phyloP scores from a whole-genome alignment of 805 yeast genomes.

The Vanderwaltozyma tropicalis region DNA sequence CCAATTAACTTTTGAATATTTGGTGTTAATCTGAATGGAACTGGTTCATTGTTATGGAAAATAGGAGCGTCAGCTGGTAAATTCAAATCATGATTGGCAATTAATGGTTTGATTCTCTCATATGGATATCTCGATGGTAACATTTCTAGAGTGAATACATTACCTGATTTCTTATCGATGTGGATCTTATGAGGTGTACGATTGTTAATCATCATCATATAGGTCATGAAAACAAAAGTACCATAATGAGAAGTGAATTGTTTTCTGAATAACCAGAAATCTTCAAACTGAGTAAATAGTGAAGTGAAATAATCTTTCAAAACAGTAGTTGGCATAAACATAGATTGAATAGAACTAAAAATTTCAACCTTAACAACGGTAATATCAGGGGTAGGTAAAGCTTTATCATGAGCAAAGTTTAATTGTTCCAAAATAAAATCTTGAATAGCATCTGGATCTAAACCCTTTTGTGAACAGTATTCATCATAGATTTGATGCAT shows the following conservation, averaged over 20 bases:
- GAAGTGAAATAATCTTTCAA: slow-evolving; percentile 67
- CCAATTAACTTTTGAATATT: slow-evolving; percentile 91
- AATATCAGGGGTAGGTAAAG: slow-evolving; percentile 86
- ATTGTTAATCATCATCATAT: slow-evolving; percentile 85
- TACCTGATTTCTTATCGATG: slow-evolving; percentile 71
- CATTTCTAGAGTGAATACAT: slow-evolving; percentile 92
- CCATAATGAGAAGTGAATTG: slow-evolving; percentile 94
- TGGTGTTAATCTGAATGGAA: slow-evolving; percentile 94
- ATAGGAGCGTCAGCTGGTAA: slow-evolving; percentile 51
- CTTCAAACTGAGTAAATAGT: slow-evolving; percentile 70
- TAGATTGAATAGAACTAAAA: slow-evolving; percentile 76
- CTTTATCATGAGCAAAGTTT: slow-evolving; percentile 87
- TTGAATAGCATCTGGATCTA: slow-evolving; percentile 81
- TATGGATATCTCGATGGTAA: slow-evolving; percentile 71
- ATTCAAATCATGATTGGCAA: slow-evolving; percentile 29
- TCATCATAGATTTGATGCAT: slow-evolving; percentile 82
- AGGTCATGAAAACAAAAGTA: slow-evolving; percentile 81
- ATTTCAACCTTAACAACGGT: slow-evolving; percentile 86
- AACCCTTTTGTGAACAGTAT: slow-evolving; percentile 61
- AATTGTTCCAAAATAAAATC: slow-evolving; percentile 76
- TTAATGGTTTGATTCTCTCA: slow-evolving; percentile 32
- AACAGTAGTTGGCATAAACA: slow-evolving; percentile 76
- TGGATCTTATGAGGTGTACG: slow-evolving; percentile 91
- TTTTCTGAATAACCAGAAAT: slow-evolving; percentile 93
- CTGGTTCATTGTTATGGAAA: slow-evolving; percentile 83